phyloP scores from a whole-genome alignment of 805 yeast species.

The Zygoascus bituminiphila region DNA sequence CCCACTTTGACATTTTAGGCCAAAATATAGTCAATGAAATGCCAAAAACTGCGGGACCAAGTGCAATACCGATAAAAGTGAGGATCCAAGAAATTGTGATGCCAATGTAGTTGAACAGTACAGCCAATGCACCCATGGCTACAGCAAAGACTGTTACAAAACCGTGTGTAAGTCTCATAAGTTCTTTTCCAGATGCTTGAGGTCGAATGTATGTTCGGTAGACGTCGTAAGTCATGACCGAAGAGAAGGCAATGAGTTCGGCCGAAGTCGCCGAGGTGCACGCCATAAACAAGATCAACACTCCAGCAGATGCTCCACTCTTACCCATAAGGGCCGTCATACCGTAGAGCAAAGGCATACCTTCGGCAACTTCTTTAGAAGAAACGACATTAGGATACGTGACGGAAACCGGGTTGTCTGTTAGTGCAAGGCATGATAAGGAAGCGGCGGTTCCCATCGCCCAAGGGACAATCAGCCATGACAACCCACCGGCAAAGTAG shows the following conservation, averaged over 20 bases:
- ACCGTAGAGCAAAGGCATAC: slow-evolving; percentile 53
- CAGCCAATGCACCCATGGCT: slow-evolving; percentile 68
- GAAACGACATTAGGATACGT: slow-evolving; percentile 63
- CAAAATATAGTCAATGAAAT: slow-evolving; percentile 5
- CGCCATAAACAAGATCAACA: slow-evolving; percentile 33
- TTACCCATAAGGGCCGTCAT: slow-evolving; percentile 75
- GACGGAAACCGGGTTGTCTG: slow-evolving; percentile 61
- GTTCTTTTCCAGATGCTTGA: slow-evolving; percentile 34
- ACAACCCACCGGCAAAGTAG: slow-evolving; percentile 36
- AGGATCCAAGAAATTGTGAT: slow-evolving; percentile 61
- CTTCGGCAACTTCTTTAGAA: slow-evolving; percentile 60
- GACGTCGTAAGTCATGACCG: slow-evolving; percentile 39
- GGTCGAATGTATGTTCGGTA: slow-evolving; percentile 46
- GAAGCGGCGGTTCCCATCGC: slow-evolving; percentile 28
- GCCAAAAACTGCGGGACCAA: slow-evolving; percentile 7
- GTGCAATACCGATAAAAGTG: slow-evolving; percentile 8
- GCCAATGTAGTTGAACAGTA: slow-evolving; percentile 69
- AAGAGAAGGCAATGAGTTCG: slow-evolving; percentile 34
- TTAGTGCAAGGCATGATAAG: slow-evolving; percentile 42
- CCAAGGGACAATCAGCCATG: slow-evolving; percentile 40
- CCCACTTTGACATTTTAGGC: slow-evolving; percentile 7
- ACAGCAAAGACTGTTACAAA: slow-evolving; percentile 35
- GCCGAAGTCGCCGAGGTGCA: slow-evolving; percentile 38
- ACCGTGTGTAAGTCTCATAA: slow-evolving; percentile 36
- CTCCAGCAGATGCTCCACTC: slow-evolving; percentile 75